phyloP scores from a whole-genome alignment of 192 early-diverging fungal species.

The Coemansia aciculifera region DNA sequence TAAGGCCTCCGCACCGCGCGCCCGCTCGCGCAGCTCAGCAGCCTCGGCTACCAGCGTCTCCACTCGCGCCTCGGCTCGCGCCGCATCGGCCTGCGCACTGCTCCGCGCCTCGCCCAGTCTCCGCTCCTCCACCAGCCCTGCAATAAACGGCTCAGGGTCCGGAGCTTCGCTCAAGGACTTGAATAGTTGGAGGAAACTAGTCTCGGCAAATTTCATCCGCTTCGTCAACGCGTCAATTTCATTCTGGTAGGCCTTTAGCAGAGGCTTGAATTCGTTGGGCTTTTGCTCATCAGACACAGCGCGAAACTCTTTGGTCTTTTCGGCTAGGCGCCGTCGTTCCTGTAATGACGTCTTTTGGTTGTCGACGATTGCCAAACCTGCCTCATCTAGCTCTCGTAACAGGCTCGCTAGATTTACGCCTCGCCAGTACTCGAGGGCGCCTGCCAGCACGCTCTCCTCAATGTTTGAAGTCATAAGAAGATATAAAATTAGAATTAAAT shows the following conservation, averaged over 20 bases:
- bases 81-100: slow-evolving; percentile 17
- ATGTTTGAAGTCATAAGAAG: slow-evolving; percentile 12
- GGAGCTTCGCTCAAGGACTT: slow-evolving; percentile 78
- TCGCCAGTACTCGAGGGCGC: slow-evolving; percentile 51
- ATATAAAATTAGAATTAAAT: background rate
- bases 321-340: slow-evolving; percentile 79
- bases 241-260: slow-evolving; percentile 84
- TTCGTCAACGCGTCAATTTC: slow-evolving; percentile 90
- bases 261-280: slow-evolving; percentile 69
- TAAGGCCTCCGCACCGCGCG: slow-evolving; percentile 20
- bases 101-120: background rate
- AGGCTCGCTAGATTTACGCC: slow-evolving; percentile 65
- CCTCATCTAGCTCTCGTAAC: slow-evolving; percentile 72
- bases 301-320: slow-evolving; percentile 88
- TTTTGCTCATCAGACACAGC: slow-evolving; percentile 77
- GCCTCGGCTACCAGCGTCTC: slow-evolving; percentile 59
- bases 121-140: slow-evolving; percentile 45
- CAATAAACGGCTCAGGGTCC: slow-evolving; percentile 75
- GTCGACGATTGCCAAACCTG: slow-evolving; percentile 77
- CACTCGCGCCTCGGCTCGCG: slow-evolving; percentile 43
- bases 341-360: slow-evolving; percentile 79
- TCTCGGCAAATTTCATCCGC: slow-evolving; percentile 80
- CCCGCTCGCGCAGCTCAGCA: slow-evolving; percentile 56
- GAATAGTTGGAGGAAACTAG: slow-evolving; percentile 79
- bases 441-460: slow-evolving; percentile 28